Base-by-base conservation (phyloP, 78 protist species). In the Isochrysis galbana region DNA sequence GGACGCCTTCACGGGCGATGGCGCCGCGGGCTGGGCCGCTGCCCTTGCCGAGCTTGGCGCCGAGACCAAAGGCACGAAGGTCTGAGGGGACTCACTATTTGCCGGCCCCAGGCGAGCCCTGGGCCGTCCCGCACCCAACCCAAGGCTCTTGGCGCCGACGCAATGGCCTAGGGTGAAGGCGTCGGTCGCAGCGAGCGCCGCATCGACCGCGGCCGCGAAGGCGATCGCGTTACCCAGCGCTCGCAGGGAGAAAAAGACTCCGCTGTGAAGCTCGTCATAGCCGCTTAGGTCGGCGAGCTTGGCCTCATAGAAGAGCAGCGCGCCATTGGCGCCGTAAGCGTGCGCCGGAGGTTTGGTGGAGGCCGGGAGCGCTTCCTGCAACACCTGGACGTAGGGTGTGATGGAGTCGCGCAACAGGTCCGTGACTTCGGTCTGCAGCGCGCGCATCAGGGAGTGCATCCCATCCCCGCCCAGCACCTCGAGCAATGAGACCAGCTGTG, bases 231-330 rank as follows among this genome's bases (percentile, higher is more conserved):
- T 97, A 42, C 98, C 98, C 38, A 97, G 47, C 55, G 94, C 96
- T n/a, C 98, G 78, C 91, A 97, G 96, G 42, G 47, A 38, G 54
- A 96, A 97, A 17, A 97, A 34, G 45, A 97, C 98, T 38, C 95
- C 97, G n/a, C 96, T 82, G 83, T 95, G 87, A 21, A 97, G 55
- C 72, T 96, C 97, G 10, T 91, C 94, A 84, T 97, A 51, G 29
- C 61, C 61, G 61, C 61, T 7, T 14, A 51, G 61, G 61, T 51
- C 61, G 61, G 55, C 44, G 23, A 97, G 86, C 88, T 92, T 90
- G 32, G 91, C 34, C 69, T 95, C 94, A 94, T 89, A 97, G 92
- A 74, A 97, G 88, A 94, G 94, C 69, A 83, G 87, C 72, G 96
- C 48, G 82, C 98, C 98, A 32, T 2, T 5, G 3, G 89, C 96